Conservation (phyloP, 2,329 filamentous ascomycete species). For the Immersiporthe knoxdaviesiana region DNA sequence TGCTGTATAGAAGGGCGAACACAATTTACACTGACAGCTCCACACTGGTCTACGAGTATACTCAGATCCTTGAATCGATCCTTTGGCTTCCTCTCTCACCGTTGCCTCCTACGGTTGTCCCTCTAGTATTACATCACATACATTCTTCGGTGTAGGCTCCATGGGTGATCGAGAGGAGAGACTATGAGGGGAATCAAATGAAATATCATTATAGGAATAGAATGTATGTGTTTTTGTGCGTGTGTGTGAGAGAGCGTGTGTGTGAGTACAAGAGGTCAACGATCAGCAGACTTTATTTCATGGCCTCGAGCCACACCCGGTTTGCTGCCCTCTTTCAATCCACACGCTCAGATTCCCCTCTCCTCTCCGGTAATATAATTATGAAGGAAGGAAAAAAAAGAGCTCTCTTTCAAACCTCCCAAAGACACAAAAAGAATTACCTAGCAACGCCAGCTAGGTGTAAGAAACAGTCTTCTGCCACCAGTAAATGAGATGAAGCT, state of each 20-base stretch:
- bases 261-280: background rate
- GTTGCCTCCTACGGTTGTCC: background rate
- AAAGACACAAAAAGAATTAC: conserved; percentile 7
- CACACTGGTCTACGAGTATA: too few relatives aligned
- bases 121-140: background rate
- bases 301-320: background rate
- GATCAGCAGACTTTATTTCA: conserved; percentile 5
- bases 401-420: background rate
- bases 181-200: conserved; percentile 19
- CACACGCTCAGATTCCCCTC: background rate
- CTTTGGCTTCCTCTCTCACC: background rate
- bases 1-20: too few relatives aligned
- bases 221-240: conserved; percentile 15
- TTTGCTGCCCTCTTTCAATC: background rate
- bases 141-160: background rate
- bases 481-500: conserved; percentile 3
- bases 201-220: conserved; percentile 30
- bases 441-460: background rate
- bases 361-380: background rate
- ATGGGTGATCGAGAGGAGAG: background rate
- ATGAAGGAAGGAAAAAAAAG: too few relatives aligned
- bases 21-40: too few relatives aligned
- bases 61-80: background rate
- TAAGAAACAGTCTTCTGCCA: background rate
- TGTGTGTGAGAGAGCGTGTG: background rate